Evolutionary conservation across 306 rosid genomes (phyloP).

Genomic region (Fragaria nilgerrensis): DNA sequence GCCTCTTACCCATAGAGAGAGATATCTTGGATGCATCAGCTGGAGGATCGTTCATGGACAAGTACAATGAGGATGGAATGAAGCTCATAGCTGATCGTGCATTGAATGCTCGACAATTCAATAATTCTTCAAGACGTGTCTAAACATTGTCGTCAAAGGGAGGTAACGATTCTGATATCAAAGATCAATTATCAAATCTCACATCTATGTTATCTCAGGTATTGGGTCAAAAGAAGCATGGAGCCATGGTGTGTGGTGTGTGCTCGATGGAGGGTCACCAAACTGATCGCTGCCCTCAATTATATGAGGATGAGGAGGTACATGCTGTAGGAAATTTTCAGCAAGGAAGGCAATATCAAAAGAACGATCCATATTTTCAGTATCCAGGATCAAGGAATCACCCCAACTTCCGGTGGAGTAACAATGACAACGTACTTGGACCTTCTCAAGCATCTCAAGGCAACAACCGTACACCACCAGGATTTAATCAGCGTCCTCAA

Average conservation of each 20-base stretch:
- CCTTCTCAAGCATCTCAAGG: too few species aligned
- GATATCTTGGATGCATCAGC: background rate
- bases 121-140: background rate
- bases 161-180: background rate
- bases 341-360: too few species aligned
- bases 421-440: too few species aligned
- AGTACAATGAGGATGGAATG: background rate
- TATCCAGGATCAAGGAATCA: too few species aligned
- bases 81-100: background rate
- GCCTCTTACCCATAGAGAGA: background rate
- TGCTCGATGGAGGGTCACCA: too few species aligned
- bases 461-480: background rate
- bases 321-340: too few species aligned
- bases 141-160: background rate
- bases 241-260: too few species aligned
- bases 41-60: background rate
- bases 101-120: background rate
- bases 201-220: background rate
- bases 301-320: too few species aligned
- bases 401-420: too few species aligned
- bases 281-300: too few species aligned
- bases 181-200: background rate
- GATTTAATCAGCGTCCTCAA: background rate
- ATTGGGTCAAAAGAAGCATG: too few species aligned
- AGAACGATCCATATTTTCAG: too few species aligned